Conservation (phyloP, 768 basidiomycete genomes). For the Lentinula guzmanii region DNA sequence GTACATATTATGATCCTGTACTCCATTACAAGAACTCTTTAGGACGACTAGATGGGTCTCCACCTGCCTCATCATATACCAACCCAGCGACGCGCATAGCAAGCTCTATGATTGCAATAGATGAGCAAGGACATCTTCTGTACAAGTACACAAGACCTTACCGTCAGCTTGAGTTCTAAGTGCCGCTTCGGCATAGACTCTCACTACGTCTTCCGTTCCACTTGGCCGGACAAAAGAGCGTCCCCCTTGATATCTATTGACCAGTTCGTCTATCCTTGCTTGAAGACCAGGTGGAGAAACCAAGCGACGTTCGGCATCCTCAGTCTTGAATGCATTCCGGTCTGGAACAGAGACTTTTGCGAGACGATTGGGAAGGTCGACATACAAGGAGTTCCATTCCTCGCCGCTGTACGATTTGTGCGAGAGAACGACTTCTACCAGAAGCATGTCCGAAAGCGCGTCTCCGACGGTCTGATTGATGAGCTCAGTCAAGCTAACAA, state of each 20-base stretch:
- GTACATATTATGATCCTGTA: too few species aligned
- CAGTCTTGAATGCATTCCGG: conserved; percentile 78
- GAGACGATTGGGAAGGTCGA: conserved; percentile 89
- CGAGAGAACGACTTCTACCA: conserved; percentile 88
- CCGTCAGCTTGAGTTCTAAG: conserved; percentile 75
- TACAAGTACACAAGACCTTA: conserved; percentile 31
- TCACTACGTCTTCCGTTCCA: conserved; percentile 96
- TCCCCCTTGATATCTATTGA: conserved; percentile 73
- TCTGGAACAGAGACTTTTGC: conserved; percentile 89
- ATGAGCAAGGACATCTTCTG: neutral
- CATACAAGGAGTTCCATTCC: conserved; percentile 92
- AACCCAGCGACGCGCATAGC: conserved; percentile 82
- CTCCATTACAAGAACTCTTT: conserved; percentile 60
- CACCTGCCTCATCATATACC: conserved; percentile 78
- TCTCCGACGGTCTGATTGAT: conserved; percentile 99
- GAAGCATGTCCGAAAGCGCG: conserved; percentile 90
- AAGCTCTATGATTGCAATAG: conserved; percentile 45
- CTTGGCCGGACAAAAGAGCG: conserved; percentile 94
- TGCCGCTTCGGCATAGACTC: conserved; percentile 93
- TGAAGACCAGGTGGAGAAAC: conserved; percentile 79
- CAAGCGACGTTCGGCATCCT: conserved; percentile 89
- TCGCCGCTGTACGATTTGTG: conserved; percentile 79
- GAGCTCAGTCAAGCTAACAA: conserved; percentile 71
- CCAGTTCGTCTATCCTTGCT: conserved; percentile 73
- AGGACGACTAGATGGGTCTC: conserved; percentile 72